Evolutionary conservation across 257 asterid species (phyloP).

Genomic region (Nicotiana obtusifolia): DNA sequence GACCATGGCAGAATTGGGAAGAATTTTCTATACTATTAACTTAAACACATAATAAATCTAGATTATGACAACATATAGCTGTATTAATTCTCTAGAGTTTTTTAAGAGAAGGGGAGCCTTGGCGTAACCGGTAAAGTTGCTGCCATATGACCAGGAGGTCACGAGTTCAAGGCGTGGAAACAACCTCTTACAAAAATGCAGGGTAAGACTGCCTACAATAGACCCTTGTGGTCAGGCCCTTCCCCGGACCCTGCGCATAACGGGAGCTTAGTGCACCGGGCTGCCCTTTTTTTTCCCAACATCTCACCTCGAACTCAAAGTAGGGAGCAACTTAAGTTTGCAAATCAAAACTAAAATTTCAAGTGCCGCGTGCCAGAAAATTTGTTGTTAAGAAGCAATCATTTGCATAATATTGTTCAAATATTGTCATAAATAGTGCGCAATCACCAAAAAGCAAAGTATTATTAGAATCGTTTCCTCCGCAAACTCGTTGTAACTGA

Average conservation of each 20-base stretch:
- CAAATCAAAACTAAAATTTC: neutral
- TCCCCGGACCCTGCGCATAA: too few species aligned
- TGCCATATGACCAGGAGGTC: too few species aligned
- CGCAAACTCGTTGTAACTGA: neutral
- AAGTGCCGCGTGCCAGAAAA: neutral
- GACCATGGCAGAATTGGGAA: neutral
- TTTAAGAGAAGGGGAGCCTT: neutral
- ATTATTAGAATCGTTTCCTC: neutral
- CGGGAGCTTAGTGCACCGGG: too few species aligned
- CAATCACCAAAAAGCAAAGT: neutral
- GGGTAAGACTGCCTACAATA: too few species aligned
- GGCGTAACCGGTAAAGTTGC: too few species aligned
- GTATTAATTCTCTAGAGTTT: neutral
- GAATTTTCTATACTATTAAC: neutral
- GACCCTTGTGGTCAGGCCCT: too few species aligned
- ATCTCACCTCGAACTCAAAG: slow-evolving; percentile 4
- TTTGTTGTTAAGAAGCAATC: neutral
- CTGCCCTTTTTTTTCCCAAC: too few species aligned
- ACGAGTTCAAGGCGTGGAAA: too few species aligned
- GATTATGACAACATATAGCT: neutral
- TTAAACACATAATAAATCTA: neutral
- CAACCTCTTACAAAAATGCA: too few species aligned
- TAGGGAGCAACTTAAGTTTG: neutral
- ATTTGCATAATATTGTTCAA: neutral
- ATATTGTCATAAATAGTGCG: neutral